These are phyloP conservation scores for Amphichorda felina DNA, from an alignment of 2,329 filamentous ascomycete species.

Conservation along the genomic window DNA sequence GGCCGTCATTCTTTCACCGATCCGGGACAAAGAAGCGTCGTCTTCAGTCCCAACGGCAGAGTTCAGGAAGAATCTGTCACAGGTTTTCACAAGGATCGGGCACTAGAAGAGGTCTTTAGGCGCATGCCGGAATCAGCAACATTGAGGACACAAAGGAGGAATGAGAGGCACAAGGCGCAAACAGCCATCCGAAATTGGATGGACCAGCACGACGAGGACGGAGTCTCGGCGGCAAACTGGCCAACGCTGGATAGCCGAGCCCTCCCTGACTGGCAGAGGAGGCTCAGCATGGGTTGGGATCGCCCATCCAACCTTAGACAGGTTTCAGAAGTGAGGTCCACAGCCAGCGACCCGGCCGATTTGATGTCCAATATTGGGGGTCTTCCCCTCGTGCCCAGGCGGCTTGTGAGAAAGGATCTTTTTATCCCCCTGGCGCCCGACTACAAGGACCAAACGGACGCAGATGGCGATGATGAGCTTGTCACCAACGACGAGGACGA, in stretches of 20 bases:
- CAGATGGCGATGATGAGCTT: slow-evolving; percentile 84
- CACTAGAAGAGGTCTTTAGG: slow-evolving; percentile 84
- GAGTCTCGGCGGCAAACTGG: slow-evolving; percentile 33
- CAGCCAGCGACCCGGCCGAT: slow-evolving; percentile 52
- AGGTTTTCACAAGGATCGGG: slow-evolving; percentile 81
- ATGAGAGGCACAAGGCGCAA: slow-evolving; percentile 61
- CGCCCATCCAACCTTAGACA: slow-evolving; percentile 32
- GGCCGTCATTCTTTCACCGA: slow-evolving; percentile 45
- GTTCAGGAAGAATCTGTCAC: slow-evolving; percentile 78
- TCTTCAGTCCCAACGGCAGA: slow-evolving; percentile 63
- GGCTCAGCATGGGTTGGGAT: slow-evolving; percentile 41
- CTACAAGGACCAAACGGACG: slow-evolving; percentile 58
- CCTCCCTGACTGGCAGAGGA: slow-evolving; percentile 34
- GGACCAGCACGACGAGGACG: slow-evolving; percentile 52
- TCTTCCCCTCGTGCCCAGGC: slow-evolving; percentile 13
- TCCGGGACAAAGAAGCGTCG: slow-evolving; percentile 39
- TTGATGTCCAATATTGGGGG: slow-evolving; percentile 41
- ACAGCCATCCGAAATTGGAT: slow-evolving; percentile 87
- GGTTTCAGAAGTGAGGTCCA: slow-evolving; percentile 45
- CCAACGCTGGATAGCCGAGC: slow-evolving; percentile 32
- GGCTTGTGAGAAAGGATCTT: neutral
- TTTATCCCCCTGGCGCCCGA: slow-evolving; percentile 16
- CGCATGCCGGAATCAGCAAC: slow-evolving; percentile 54
- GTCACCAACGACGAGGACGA: slow-evolving; percentile 68
- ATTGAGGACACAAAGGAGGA: slow-evolving; percentile 45